phyloP scores from a whole-genome alignment of 2,329 filamentous ascomycete genomes.

The Colletotrichum sp. region DNA sequence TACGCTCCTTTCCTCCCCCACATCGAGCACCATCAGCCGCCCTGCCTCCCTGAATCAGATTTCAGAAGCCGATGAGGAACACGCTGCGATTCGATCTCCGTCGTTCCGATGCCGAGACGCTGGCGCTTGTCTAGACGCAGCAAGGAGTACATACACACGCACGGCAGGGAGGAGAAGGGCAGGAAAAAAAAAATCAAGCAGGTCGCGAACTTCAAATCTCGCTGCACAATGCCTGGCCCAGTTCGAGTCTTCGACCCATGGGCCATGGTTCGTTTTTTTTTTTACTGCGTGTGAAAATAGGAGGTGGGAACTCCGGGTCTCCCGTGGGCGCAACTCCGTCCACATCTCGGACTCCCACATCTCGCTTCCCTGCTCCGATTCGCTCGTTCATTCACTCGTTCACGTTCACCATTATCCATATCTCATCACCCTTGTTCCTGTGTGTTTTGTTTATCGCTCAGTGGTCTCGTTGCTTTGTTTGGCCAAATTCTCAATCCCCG shows the following conservation, averaged over 20 bases:
- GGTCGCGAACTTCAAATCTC: neutral
- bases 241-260: neutral
- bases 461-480: neutral
- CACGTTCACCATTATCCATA: neutral
- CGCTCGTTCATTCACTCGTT: neutral
- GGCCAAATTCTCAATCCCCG: neutral
- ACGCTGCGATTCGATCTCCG: slow-evolving; percentile 6
- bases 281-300: neutral
- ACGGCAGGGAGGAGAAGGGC: neutral
- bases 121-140: neutral
- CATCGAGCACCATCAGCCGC: neutral
- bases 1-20: neutral
- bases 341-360: neutral
- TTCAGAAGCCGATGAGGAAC: neutral
- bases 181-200: neutral
- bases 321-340: neutral
- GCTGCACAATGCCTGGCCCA: neutral
- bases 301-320: slow-evolving; percentile 2
- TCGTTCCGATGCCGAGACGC: neutral
- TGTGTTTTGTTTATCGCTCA: neutral
- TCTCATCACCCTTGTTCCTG: neutral
- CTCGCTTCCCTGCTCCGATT: neutral
- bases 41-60: slow-evolving; percentile 1
- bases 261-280: neutral
- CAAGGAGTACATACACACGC: neutral